Evolutionary conservation across 139 green algal species (phyloP).

Genomic region (Chlamydomonas schloesseri): DNA sequence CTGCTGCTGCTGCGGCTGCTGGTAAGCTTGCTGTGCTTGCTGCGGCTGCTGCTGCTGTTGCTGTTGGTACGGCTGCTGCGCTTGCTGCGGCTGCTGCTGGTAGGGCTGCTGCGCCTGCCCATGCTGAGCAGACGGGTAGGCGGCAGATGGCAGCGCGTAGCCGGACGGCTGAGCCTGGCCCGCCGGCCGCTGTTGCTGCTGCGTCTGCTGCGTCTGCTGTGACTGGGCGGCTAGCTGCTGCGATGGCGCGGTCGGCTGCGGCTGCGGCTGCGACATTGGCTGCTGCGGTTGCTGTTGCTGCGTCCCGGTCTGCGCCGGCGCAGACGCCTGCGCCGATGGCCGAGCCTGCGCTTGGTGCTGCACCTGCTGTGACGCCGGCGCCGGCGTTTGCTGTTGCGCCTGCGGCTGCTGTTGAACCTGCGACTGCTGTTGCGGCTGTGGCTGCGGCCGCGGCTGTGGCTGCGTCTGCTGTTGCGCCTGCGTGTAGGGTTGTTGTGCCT

Average conservation of each 20-base stretch:
- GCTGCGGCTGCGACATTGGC: neutral
- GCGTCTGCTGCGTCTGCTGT: neutral
- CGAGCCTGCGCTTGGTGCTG: no score
- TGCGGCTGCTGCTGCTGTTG: neutral
- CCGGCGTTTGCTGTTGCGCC: neutral
- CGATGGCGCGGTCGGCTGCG: no score
- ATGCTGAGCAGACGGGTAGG: no score
- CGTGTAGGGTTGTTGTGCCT: neutral
- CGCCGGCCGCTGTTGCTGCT: neutral
- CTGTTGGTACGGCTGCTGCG: neutral
- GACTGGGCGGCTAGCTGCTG: neutral
- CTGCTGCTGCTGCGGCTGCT: neutral
- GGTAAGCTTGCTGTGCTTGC: neutral
- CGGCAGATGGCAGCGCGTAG: neutral
- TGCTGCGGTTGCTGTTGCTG: neutral
- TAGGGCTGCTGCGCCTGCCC: neutral
- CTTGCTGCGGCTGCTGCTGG: neutral
- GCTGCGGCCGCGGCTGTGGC: neutral
- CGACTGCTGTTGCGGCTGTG: neutral
- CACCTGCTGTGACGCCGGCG: neutral
- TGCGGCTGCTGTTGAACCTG: neutral
- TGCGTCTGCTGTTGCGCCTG: slow-evolving; percentile 33
- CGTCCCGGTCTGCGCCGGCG: no score
- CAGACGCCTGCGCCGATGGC: no score
- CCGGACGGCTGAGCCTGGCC: no score